Evolutionary conservation across 768 basidiomycete genomes (phyloP), one percentile per base, ranked within the genome.

Genomic region (Tricholoma furcatifolium): DNA sequence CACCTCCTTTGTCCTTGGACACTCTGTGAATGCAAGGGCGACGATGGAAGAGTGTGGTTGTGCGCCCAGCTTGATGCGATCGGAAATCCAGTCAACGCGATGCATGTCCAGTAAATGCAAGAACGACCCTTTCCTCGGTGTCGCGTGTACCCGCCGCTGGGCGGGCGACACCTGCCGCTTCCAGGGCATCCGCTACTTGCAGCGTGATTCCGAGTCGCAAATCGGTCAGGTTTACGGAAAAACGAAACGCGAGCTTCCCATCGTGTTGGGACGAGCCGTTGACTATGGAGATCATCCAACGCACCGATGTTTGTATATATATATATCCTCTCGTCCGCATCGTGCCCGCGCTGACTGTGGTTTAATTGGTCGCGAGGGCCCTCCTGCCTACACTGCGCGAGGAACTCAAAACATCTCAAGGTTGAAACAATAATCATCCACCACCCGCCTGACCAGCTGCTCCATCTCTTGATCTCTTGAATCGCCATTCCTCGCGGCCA

Each of bases 161-260:
- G 88, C 88, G 1, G 89, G 90, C 36, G 90, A 92, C 64, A 91
- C 88, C 2, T 92, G 90, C 63, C 84, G 90, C 21, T 92, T 92
- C 68, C 90, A 91, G 65, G 83, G 83, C n/a, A 87, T 92, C 58
- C 82, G 90, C 17, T 87, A 82, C 63, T 86, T 92, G 68, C 72
- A 88, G 61, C 83, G 86, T 56, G 82, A 88, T 59, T 79, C 82
- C 32, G 85, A 87, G 68, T 78, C 76, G 55, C 79, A 81, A 55
- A 80, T 78, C 53, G 70, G n/a, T n/a, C n/a, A n/a, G n/a, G n/a
- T n/a, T n/a, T n/a, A n/a, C 78, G 1, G 83, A 84, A 57, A 69
- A 75, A 20, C 81, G 83, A 2, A 74, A 66, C 12, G 83, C 89
- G 83, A 74, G 80, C 45, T 82, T 83, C 64, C 88, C 88, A 0